Evolutionary conservation across 148 eudicot genomes (phyloP), one percentile per base, ranked within the genome.

Genomic region (Cornus controversa): DNA sequence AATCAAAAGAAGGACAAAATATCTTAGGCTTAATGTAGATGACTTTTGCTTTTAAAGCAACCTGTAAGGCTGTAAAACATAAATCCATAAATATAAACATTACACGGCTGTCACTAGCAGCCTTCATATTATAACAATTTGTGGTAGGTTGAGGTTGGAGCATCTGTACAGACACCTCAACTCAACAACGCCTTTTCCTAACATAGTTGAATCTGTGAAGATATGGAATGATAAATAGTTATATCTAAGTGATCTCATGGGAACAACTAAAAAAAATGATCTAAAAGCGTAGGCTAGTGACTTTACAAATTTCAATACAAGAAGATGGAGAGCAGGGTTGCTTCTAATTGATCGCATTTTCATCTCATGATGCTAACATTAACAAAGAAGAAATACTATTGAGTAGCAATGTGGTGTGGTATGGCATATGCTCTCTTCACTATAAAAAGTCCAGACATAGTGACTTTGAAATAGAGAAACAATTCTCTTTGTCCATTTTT

Each of bases 21-120:
- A 60, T 31, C 66, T 80, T n/a, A 80, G 40, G 37, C 31, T 75
- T 58, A 1, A 22, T 60, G 64, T 20, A 18, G 64, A 7, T 20
- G 64, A 22, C 1, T 22, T 20, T 6, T 18, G 24, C 24, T 6
- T 18, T 60, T 60, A 22, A 22, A n/a, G 25, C 2, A 54, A 20
- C 6, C 5, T 9, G 10, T 40, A 40, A 6, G 45, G 45, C 64
- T 60, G n/a, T 20, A 16, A 57, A 13, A 57, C 23, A 60, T 18
- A 60, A 60, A 60, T 60, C 24, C 62, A 54, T 5, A 54, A 54
- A 0, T 5, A 54, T 54, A 10, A 54, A 14, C 62, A 14, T 54
- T 31, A 31, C 4, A 5, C 4, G 34, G 34, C 4, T 5, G 34
- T 31, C 34, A 31, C 34, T 31, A 5, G 34, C 34, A 31, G 34